These are phyloP conservation scores for Chondrus crispus DNA, from an alignment of 23 red algal species.

Conservation along the genomic window DNA sequence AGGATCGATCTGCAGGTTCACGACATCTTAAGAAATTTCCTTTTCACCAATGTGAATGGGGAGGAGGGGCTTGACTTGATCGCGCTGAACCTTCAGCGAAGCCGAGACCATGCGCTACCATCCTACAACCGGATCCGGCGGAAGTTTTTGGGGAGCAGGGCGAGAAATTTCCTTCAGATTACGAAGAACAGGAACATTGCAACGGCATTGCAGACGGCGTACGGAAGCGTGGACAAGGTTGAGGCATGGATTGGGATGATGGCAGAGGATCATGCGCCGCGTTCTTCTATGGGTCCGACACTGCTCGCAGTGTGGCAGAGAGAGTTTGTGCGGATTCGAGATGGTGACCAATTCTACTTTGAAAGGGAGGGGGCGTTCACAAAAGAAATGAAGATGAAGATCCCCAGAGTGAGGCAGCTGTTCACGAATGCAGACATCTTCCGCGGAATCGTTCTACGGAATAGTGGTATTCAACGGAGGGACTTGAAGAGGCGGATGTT, in stretches of 20 bases:
- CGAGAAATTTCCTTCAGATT: background rate
- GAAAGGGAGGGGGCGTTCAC: too few species aligned
- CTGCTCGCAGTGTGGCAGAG: constrained; percentile 25
- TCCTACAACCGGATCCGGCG: constrained; percentile 12
- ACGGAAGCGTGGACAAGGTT: constrained; percentile 46
- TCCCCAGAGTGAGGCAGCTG: too few species aligned
- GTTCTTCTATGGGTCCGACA: constrained; percentile 18
- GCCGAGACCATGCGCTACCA: constrained; percentile 47
- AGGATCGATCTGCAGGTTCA: background rate
- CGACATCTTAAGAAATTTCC: background rate
- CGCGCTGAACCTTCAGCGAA: constrained; percentile 21
- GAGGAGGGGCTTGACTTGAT: constrained; percentile 2
- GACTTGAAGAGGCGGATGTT: too few species aligned
- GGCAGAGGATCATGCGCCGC: constrained; percentile 35
- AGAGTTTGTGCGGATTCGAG: constrained; percentile 39
- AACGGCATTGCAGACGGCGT: background rate
- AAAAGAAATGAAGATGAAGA: too few species aligned
- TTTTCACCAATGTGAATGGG: constrained; percentile 10
- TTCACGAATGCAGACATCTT: too few species aligned
- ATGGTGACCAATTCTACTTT: constrained; percentile 69
- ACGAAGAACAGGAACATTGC: constrained; percentile 23
- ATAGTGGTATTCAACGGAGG: too few species aligned
- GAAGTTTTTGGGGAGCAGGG: background rate
- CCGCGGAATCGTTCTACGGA: too few species aligned
- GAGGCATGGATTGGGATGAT: constrained; percentile 51